Evolutionary conservation across 371 early-diverging fungal genomes (phyloP).

Genomic region (Lichtheimia ornata): DNA sequence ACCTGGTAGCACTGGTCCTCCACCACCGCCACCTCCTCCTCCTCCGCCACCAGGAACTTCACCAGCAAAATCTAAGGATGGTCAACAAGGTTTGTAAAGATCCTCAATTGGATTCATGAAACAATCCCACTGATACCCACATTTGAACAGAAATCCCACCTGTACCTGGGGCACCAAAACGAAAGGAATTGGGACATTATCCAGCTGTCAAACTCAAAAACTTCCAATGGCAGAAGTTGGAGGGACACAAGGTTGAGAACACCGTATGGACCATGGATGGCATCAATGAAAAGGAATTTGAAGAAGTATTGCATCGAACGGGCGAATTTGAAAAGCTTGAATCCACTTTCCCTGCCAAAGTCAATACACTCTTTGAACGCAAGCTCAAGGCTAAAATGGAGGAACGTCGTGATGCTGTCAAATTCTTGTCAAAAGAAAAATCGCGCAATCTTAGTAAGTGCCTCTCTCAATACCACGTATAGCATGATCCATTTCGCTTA

Average conservation of each 20-base stretch:
- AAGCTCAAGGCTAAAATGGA: constrained; percentile 13
- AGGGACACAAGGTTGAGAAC: constrained; percentile 18
- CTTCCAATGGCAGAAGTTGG: constrained; percentile 41
- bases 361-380: constrained; percentile 29
- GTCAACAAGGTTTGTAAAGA: no score
- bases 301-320: constrained; percentile 19
- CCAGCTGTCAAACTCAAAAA: constrained; percentile 34
- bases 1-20: constrained; percentile 7
- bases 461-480: not conserved
- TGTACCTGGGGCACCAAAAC: constrained; percentile 20
- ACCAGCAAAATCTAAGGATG: not conserved
- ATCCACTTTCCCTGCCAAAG: constrained; percentile 28
- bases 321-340: constrained; percentile 32
- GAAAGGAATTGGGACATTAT: constrained; percentile 30
- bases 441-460: constrained; percentile 40
- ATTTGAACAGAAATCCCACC: not conserved
- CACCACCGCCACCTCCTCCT: constrained; percentile 14
- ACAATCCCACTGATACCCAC: no score
- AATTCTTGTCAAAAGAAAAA: constrained; percentile 41
- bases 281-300: constrained; percentile 25
- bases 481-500: no score
- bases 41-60: not conserved
- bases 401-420: constrained; percentile 26
- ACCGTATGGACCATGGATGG: constrained; percentile 29
- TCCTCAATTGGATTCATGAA: no score